Evolutionary conservation across 495 filamentous ascomycete species (phyloP).

Genomic region (Sabuloglossum arenarium): DNA sequence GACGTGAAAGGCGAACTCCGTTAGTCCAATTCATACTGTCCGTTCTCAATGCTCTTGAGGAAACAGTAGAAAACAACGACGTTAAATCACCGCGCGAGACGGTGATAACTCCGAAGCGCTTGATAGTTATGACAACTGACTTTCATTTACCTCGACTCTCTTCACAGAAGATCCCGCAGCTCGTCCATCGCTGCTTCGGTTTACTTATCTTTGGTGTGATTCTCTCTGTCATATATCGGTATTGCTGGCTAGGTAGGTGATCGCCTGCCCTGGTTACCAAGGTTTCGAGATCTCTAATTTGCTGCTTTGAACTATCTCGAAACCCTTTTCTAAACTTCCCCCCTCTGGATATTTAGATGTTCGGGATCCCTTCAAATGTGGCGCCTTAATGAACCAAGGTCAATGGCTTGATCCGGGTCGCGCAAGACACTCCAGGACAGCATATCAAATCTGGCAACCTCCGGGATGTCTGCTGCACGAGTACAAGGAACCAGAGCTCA

Average conservation of each 20-base stretch:
- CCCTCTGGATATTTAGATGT: constrained; percentile 15
- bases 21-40: not conserved
- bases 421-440: constrained; percentile 5
- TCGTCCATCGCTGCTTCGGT: not conserved
- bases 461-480: constrained; percentile 34
- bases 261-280: not conserved
- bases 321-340: not conserved
- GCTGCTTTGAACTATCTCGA: not conserved
- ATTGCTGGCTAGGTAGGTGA: constrained; percentile 17
- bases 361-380: constrained; percentile 32
- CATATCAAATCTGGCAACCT: constrained; percentile 32
- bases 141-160: not conserved
- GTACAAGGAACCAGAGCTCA: constrained; percentile 26
- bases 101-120: not conserved
- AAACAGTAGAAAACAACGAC: not conserved
- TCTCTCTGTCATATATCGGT: constrained; percentile 12
- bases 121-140: not conserved
- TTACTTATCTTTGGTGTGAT: constrained; percentile 11
- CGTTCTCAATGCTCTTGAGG: not conserved
- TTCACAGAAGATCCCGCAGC: not conserved
- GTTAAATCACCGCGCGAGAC: not conserved
- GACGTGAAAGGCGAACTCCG: too few species aligned
- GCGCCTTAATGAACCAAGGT: constrained; percentile 28
- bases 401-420: constrained; percentile 26
- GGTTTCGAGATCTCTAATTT: not conserved